Evolutionary conservation across 2,329 filamentous ascomycete species (phyloP), one percentile per base, ranked within the genome.

Genomic region (Epichloe coenophiala): DNA sequence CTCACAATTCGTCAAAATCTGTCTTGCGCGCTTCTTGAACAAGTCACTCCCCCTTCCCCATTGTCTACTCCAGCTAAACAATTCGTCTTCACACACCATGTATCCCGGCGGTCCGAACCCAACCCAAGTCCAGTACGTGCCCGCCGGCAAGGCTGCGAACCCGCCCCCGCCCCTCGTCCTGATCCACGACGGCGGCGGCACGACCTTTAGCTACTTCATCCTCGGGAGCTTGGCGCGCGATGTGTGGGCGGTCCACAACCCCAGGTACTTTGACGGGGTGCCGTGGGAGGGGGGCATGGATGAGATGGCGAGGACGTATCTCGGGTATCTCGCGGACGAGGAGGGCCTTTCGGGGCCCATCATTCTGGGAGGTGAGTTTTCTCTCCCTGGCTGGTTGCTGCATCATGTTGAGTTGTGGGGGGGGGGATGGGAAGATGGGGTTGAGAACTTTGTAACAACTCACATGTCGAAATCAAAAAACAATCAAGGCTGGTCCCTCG

Each of bases 171-270:
- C 60, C 27, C 52, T 63, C 19, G 61, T 63, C 2, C 51, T 64
- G 23, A 59, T 64, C 48, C 62, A 63, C 52, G 61, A 64, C 41
- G 61, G 61, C 31, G 60, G 61, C 48, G 62, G 62, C 53, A 64
- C 62, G 12, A 60, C 61, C 15, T 63, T 62, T 49, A 56, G 58
- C 40, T 63, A 63, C 51, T 61, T 61, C 45, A 50, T 62, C 35
- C 52, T 63, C n/a, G 61, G 57, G 21, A 57, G 47, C 45, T 42
- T 64, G 45, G 51, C 57, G 17, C 60, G 61, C 43, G 59, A 63
- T 17, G 61, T 64, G n/a, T 64, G 61, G 61, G 61, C 60, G 33
- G 55, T 64, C 38, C 61, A 63, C 51, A 59, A 63, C 48, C 60
- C 60, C 13, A 57, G 59, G 31, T 64, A 55, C 48, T 63, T 56